Evolutionary conservation across 169 alveolate species (phyloP).

Genomic region (Neospora caninum): DNA sequence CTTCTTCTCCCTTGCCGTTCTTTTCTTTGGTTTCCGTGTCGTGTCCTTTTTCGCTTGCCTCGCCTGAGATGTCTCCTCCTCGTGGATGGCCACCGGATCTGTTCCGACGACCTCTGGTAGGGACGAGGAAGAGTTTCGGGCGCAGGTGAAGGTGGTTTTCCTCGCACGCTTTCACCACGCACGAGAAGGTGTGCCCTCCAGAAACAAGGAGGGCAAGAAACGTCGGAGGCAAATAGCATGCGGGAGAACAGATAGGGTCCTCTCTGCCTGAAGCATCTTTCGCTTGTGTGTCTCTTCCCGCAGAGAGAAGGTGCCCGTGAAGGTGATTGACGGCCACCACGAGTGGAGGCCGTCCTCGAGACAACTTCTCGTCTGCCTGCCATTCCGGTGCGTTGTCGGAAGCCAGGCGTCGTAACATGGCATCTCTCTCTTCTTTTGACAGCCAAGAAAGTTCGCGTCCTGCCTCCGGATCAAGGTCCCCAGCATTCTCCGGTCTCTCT

Average conservation of each 20-base stretch:
- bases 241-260: not conserved
- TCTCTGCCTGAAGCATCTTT: not conserved
- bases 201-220: not conserved
- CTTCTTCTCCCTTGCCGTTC: not conserved
- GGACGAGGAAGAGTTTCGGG: not conserved
- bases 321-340: not conserved
- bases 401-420: not conserved
- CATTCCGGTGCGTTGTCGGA: not conserved
- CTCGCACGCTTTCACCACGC: not conserved
- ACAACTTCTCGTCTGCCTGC: not conserved
- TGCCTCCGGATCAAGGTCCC: not conserved
- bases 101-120: not conserved
- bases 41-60: not conserved
- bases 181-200: constrained; percentile 14
- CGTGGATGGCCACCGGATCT: too few relatives aligned
- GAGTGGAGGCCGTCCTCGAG: not conserved
- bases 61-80: not conserved
- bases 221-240: not conserved
- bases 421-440: not conserved
- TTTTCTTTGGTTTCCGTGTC: not conserved
- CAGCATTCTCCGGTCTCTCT: not conserved
- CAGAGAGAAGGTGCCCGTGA: constrained; percentile 32
- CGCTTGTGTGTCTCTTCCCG: not conserved
- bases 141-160: not conserved
- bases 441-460: not conserved